A percentile compares a stretch with the other conserved stretches of the same genome.
These are phyloP conservation scores for Cystobasidium sp. DNA, from an alignment of 1,284 basidiomycete genomes.

Conservation along the genomic window DNA sequence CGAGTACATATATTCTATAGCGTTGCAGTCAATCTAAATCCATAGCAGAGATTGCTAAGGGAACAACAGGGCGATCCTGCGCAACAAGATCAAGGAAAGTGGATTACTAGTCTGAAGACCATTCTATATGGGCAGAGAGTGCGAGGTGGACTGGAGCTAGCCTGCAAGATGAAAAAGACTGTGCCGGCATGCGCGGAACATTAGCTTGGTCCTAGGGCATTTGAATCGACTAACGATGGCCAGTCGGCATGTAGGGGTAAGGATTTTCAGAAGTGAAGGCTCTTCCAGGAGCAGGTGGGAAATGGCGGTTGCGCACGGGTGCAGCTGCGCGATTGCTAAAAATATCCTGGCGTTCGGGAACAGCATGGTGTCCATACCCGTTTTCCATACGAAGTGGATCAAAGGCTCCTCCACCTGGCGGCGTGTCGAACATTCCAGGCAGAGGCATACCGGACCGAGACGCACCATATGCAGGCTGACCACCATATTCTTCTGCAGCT, in stretches of 20 bases:
- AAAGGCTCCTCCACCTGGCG: background rate
- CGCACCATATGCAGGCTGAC: background rate
- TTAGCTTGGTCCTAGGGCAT: background rate
- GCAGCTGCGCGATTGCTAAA: background rate
- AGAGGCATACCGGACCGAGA: background rate
- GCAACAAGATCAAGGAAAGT: too few relatives aligned
- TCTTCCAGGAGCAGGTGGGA: conserved; percentile 8
- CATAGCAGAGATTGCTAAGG: too few relatives aligned
- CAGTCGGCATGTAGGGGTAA: conserved; percentile 3
- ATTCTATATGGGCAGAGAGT: too few relatives aligned
- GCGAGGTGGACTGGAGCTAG: too few relatives aligned
- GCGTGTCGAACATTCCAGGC: background rate
- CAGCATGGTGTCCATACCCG: background rate
- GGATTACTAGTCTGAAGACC: too few relatives aligned
- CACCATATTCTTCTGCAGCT: background rate
- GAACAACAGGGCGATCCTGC: too few relatives aligned
- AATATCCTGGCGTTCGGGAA: background rate
- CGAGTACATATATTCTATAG: too few relatives aligned
- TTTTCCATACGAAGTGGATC: background rate
- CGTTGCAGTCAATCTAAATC: too few relatives aligned
- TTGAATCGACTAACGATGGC: background rate
- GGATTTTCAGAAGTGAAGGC: conserved; percentile 9
- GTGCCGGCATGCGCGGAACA: too few relatives aligned
- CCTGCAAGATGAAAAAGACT: too few relatives aligned
- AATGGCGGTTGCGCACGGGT: conserved; percentile 18